Percentiles rank a stretch among this genome's conserved stretches.
Conservation (phyloP, 345 rosid species). For the Ceriops decandra region DNA sequence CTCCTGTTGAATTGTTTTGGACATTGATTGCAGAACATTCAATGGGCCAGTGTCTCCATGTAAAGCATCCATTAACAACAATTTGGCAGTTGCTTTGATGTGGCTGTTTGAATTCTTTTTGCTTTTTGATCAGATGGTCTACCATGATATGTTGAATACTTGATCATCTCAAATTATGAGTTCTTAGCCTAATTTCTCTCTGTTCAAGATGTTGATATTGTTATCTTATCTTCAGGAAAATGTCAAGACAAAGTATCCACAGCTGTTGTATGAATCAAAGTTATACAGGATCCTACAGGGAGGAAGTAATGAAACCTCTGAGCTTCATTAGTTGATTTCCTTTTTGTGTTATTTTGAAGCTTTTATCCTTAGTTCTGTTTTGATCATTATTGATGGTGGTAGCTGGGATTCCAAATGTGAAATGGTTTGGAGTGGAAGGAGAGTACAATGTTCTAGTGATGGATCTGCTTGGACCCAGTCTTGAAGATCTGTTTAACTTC, state of each 20-base stretch:
- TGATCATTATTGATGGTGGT: conserved; percentile 16
- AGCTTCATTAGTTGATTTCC: not conserved
- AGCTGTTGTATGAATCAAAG: conserved; percentile 82
- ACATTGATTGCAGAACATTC: too few species aligned
- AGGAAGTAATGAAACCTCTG: conserved; percentile 61
- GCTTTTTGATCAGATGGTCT: not conserved
- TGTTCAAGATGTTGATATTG: conserved; percentile 2
- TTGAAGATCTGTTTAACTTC: conserved; percentile 87
- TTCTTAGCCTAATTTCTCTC: not conserved
- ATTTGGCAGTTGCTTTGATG: too few species aligned
- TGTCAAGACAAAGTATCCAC: conserved; percentile 93
- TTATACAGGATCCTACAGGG: conserved; percentile 88
- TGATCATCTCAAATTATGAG: not conserved
- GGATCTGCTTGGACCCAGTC: conserved; percentile 92
- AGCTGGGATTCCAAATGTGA: conserved; percentile 84
- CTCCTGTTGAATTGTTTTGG: too few species aligned
- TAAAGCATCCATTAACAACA: too few species aligned
- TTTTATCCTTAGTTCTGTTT: conserved; percentile 6
- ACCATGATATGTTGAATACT: not conserved
- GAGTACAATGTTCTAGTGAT: conserved; percentile 86
- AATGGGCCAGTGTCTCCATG: too few species aligned
- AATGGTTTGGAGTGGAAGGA: conserved; percentile 89
- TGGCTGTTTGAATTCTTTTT: too few species aligned
- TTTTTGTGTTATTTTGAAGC: not conserved
- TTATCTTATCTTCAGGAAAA: conserved; percentile 52